phyloP scores from a whole-genome alignment of 345 rosid species.

The Capsella bursapastoris region DNA sequence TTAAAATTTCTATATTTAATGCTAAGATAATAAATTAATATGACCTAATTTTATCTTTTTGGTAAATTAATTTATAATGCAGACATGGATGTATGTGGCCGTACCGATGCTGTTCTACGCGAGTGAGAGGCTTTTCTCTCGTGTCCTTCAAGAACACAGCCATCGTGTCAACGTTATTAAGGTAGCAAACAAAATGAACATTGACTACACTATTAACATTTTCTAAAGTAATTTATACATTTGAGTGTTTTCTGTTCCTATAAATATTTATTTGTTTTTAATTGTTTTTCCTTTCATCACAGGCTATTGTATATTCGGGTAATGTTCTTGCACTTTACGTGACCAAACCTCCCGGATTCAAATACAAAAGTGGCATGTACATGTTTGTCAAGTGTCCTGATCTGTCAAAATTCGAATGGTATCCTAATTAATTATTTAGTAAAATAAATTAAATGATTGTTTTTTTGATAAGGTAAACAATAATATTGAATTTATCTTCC shows the following conservation, averaged over 20 bases:
- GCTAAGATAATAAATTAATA: background rate
- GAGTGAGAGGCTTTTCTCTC: conserved; percentile 60
- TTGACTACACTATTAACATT: background rate
- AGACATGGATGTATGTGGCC: conserved; percentile 93
- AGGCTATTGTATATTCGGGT: conserved; percentile 91
- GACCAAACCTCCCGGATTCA: conserved; percentile 81
- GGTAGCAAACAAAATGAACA: conserved; percentile 47
- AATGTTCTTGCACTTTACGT: conserved; percentile 89
- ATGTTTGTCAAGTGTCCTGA: conserved; percentile 88
- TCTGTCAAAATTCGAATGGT: conserved; percentile 86
- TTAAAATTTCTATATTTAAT: background rate
- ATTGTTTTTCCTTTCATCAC: conserved; percentile 6
- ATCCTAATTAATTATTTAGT: background rate
- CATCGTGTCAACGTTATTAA: conserved; percentile 74
- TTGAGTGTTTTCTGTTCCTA: background rate
- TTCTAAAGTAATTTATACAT: background rate
- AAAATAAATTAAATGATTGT: background rate
- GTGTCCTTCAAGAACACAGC: conserved; percentile 54
- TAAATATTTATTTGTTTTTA: background rate
- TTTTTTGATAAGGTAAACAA: background rate
- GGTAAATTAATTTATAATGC: conserved; percentile 28
- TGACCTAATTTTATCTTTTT: background rate
- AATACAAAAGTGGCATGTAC: conserved; percentile 95
- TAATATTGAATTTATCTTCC: background rate
- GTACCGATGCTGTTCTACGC: conserved; percentile 66